phyloP scores from a whole-genome alignment of 176 grass and related monocot genomes.

The maize (Zea mays) region DNA sequence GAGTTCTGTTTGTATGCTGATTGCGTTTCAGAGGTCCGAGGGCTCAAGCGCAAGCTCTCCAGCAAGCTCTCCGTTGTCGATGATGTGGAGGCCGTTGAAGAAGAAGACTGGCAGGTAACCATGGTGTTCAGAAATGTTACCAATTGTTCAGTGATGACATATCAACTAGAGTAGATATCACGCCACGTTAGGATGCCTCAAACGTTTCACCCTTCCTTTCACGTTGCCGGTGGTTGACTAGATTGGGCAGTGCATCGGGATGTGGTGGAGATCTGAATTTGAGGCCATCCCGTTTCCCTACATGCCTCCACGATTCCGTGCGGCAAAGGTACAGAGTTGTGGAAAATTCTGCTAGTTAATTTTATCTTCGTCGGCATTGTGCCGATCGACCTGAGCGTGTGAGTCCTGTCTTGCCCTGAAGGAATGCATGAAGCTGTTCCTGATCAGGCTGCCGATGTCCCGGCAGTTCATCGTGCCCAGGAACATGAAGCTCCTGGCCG shows the following conservation, averaged over 20 bases:
- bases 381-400: background rate
- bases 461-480: constrained; percentile 50
- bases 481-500: constrained; percentile 59
- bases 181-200: background rate
- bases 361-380: background rate
- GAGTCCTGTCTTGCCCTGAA: background rate
- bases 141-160: background rate
- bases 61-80: constrained; percentile 40
- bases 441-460: constrained; percentile 52
- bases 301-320: constrained; percentile 28
- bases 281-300: constrained; percentile 53
- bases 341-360: background rate
- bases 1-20: background rate
- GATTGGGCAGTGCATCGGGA: constrained; percentile 50
- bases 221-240: background rate
- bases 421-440: constrained; percentile 73
- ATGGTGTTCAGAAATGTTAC: background rate
- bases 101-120: constrained; percentile 53
- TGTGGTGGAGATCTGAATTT: constrained; percentile 68
- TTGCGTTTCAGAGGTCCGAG: constrained; percentile 46
- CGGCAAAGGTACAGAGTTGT: constrained; percentile 36
- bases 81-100: background rate
- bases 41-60: constrained; percentile 66
- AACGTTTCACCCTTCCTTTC: background rate
- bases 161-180: background rate